Evolutionary conservation across 768 basidiomycete species (phyloP), one percentile per base, ranked within the genome.

Genomic region (Thelephora ganbajun): DNA sequence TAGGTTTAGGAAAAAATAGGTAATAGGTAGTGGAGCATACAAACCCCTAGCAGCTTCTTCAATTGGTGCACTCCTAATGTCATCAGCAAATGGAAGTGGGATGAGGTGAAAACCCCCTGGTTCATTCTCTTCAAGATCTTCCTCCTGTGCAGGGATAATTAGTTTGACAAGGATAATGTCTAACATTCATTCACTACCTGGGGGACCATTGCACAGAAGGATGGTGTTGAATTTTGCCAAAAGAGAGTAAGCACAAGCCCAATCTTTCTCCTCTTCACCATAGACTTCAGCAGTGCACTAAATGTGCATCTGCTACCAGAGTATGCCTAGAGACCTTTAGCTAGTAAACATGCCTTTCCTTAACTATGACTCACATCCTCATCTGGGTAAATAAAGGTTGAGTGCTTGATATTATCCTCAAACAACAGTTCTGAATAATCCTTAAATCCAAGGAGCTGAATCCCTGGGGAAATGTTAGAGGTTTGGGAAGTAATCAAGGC

Each of bases 361-460:
- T 30, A 18, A 19, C 9, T 35, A 26, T 30, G 4, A 61, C 73
- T 47, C 52, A 90, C 94, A 65, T 76, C 66, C 61, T 99, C 96
- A 56, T 93, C 82, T 0, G 96, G 96, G 60, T 90, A 88, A 48
- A 98, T 76, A 61, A 98, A 98, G 42, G 77, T 63, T 0, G 92
- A 82, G 63, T 97, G 92, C 57, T 90, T 94, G 57, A 96, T 63
- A 54, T 93, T 94, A 59, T 97, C 89, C 59, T 92, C 85, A 54
- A 93, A 85, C 1, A 66, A 64, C 1, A 98, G 71, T 53, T 83
- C 72, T 5, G 62, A 63, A 11, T 71, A 72, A 46, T 82, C 70
- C 59, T 92, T 91, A 69, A 97, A 98, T 4, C 96, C 96, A 22
- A 99, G 77, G 4, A 99, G 77, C 61, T 83, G 91, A 59, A 99